Percentiles rank a stretch among this genome's conserved stretches.
These are phyloP conservation scores for Penicillium sp. DNA, from an alignment of 2,329 filamentous ascomycete species.

Conservation along the genomic window DNA sequence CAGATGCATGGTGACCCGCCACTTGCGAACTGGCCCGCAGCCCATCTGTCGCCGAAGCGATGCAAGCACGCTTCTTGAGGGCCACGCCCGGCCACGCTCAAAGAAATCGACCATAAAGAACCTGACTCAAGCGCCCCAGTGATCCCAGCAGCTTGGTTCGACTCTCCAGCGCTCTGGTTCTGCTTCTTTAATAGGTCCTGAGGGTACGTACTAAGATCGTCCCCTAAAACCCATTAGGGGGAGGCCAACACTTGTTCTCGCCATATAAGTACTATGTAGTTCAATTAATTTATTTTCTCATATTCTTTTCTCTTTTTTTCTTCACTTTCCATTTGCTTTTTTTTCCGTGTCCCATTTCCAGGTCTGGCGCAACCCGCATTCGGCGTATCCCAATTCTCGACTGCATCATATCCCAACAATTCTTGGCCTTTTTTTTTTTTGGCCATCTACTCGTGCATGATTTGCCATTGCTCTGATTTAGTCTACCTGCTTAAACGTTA, in stretches of 20 bases:
- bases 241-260: not conserved
- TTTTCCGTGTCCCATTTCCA: conserved; percentile 8
- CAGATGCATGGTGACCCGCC: conserved; percentile 25
- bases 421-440: not conserved
- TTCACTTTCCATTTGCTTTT: conserved; percentile 5
- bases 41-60: conserved; percentile 14
- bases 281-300: conserved; percentile 1
- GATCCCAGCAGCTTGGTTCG: conserved; percentile 1
- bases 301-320: conserved; percentile 4
- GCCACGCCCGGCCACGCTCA: not conserved
- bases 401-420: conserved; percentile 14
- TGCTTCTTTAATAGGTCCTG: not conserved
- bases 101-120: conserved; percentile 6
- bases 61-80: conserved; percentile 12
- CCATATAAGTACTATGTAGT: conserved; percentile 7
- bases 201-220: conserved; percentile 4
- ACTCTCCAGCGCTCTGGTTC: conserved; percentile 1
- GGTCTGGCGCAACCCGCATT: conserved; percentile 16
- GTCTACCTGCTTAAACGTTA: not conserved
- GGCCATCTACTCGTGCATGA: not conserved
- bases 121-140: not conserved
- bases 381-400: conserved; percentile 16
- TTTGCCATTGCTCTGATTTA: not conserved
- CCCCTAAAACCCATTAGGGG: conserved; percentile 6
- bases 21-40: conserved; percentile 24